These are phyloP conservation scores for Neurospora sp. DNA, from an alignment of 495 filamentous ascomycete genomes.

Conservation along the genomic window DNA sequence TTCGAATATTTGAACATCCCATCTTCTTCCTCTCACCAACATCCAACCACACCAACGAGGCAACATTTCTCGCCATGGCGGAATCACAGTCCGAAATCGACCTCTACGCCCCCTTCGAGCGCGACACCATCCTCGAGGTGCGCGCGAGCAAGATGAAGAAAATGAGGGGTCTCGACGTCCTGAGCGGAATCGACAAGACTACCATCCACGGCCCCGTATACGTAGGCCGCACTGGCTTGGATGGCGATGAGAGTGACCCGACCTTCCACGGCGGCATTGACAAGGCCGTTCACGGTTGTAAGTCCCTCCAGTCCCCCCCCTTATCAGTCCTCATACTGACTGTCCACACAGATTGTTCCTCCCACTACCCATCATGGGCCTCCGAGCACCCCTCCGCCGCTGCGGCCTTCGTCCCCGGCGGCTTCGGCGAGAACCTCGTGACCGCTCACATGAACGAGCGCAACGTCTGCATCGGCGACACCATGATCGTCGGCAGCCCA, in stretches of 20 bases:
- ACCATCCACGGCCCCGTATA: slow-evolving; percentile 26
- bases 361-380: slow-evolving; percentile 42
- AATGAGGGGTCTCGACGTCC: slow-evolving; percentile 30
- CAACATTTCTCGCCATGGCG: slow-evolving; percentile 8
- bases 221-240: slow-evolving; percentile 36
- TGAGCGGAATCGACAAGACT: slow-evolving; percentile 44
- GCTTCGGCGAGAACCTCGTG: slow-evolving; percentile 51
- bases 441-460: slow-evolving; percentile 40
- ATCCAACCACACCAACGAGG: background rate
- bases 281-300: slow-evolving; percentile 48
- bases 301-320: slow-evolving; percentile 3
- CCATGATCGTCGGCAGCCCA: slow-evolving; percentile 28
- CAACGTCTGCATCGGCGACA: slow-evolving; percentile 50
- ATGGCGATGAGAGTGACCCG: slow-evolving; percentile 46
- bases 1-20: background rate
- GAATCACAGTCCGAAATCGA: slow-evolving; percentile 16
- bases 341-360: slow-evolving; percentile 31
- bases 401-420: slow-evolving; percentile 36
- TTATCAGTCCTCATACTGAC: background rate
- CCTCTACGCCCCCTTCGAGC: slow-evolving; percentile 30
- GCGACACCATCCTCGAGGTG: slow-evolving; percentile 40
- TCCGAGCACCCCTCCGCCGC: slow-evolving; percentile 33
- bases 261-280: slow-evolving; percentile 45
- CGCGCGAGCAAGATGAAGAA: slow-evolving; percentile 42
- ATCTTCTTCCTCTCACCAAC: background rate